Evolutionary conservation across 2,329 filamentous ascomycete species (phyloP).

Genomic region (Tricladium varicosporioides): DNA sequence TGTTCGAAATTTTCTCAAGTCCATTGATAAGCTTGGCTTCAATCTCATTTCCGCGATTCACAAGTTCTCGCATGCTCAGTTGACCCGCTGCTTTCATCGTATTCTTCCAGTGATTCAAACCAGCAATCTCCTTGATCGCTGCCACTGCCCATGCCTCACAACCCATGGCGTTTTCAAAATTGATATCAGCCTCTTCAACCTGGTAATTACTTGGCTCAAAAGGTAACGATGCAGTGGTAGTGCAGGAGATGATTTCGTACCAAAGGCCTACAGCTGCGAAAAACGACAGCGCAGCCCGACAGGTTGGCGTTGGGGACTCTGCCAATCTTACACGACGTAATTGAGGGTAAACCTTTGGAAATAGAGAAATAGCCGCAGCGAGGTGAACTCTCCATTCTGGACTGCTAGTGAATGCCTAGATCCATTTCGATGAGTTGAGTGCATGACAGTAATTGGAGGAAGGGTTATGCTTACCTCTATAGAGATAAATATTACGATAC

Average conservation of each 20-base stretch:
- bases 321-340: neutral
- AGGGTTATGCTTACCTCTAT: neutral
- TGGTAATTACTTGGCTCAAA: neutral
- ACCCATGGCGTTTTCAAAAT: conserved; percentile 50
- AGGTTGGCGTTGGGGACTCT: conserved; percentile 27
- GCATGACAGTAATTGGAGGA: neutral
- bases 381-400: neutral
- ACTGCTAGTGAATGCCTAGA: neutral
- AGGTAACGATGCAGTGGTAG: conserved; percentile 34
- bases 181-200: conserved; percentile 32
- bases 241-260: conserved; percentile 48
- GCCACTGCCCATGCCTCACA: conserved; percentile 55
- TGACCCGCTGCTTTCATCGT: conserved; percentile 41
- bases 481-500: neutral
- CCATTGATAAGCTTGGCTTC: conserved; percentile 12
- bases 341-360: neutral
- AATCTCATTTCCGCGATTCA: conserved; percentile 36
- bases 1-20: neutral
- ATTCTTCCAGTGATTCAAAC: conserved; percentile 56
- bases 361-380: neutral
- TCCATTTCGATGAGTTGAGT: neutral
- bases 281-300: conserved; percentile 48
- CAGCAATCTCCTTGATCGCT: conserved; percentile 48
- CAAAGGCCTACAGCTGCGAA: conserved; percentile 47
- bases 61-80: conserved; percentile 44